A percentile compares a stretch with the other conserved stretches of the same genome.
These are phyloP conservation scores for Xenoacremonium recifei DNA, from an alignment of 2,329 filamentous ascomycete species.

Conservation along the genomic window DNA sequence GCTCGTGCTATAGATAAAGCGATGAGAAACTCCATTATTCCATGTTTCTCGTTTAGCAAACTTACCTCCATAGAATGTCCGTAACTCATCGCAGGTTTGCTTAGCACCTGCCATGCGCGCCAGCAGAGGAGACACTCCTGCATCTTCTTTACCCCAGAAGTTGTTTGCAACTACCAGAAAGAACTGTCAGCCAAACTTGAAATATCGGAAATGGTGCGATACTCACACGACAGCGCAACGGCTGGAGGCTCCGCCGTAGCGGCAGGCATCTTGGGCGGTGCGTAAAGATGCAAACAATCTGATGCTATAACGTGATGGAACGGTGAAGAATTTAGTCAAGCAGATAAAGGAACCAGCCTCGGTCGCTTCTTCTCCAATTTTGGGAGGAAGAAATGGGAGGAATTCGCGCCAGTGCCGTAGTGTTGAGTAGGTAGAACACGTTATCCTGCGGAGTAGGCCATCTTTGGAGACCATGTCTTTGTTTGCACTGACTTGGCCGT, in stretches of 20 bases:
- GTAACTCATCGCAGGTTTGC: constrained; percentile 90
- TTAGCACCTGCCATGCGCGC: constrained; percentile 95
- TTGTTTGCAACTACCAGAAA: constrained; percentile 81
- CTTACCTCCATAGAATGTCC: constrained; percentile 81
- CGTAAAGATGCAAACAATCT: not conserved
- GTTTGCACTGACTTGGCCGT: constrained; percentile 17
- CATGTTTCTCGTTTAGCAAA: constrained; percentile 9
- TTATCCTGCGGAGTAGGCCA: constrained; percentile 4
- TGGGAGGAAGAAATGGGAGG: constrained; percentile 15
- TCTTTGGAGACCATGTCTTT: constrained; percentile 13
- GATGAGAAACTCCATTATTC: too few relatives aligned
- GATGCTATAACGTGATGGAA: not conserved
- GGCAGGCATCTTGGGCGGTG: constrained; percentile 53
- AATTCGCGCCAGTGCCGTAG: constrained; percentile 12
- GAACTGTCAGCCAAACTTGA: constrained; percentile 13
- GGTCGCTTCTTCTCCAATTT: constrained; percentile 15
- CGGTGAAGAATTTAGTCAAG: not conserved
- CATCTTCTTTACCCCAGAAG: constrained; percentile 99
- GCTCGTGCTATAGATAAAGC: constrained; percentile 64
- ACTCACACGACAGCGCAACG: constrained; percentile 66
- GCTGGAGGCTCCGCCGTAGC: constrained; percentile 60
- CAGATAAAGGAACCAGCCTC: constrained; percentile 21
- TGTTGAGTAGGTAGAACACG: constrained; percentile 14
- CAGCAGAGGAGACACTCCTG: constrained; percentile 85
- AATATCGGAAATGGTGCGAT: not conserved